Conservation (phyloP, 139 green algal species). For the Coelastrella sp. region DNA sequence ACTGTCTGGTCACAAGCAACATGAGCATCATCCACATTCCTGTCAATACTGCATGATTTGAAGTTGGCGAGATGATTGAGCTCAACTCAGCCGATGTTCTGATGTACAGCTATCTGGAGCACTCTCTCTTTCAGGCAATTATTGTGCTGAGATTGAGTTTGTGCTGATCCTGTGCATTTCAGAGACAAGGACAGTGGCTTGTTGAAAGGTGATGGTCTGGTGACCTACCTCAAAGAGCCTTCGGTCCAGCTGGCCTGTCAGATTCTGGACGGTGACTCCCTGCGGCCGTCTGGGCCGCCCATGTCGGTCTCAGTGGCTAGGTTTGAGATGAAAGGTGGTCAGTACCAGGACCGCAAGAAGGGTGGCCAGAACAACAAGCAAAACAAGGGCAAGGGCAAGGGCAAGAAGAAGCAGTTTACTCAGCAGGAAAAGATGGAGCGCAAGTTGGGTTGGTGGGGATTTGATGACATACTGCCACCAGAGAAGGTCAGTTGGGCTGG, state of each 20-base stretch:
- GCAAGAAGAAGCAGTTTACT: conserved; percentile 57
- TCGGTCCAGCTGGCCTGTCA: conserved; percentile 84
- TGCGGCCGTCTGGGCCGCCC: conserved; percentile 57
- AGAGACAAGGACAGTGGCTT: conserved; percentile 73
- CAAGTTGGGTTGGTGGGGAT: conserved; percentile 88
- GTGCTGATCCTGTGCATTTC: background rate
- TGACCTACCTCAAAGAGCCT: conserved; percentile 90
- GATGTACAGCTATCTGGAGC: background rate
- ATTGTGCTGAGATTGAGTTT: background rate
- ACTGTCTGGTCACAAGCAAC: too few relatives aligned
- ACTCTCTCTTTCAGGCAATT: background rate
- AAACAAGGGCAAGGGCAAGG: background rate
- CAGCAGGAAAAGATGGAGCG: conserved; percentile 71
- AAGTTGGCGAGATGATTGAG: background rate
- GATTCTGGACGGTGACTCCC: conserved; percentile 78
- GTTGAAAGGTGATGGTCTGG: conserved; percentile 91
- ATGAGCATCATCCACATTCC: too few relatives aligned
- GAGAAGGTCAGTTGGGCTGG: conserved; percentile 60
- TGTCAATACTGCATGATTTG: background rate
- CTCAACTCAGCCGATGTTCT: background rate
- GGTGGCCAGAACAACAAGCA: conserved; percentile 26
- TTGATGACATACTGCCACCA: conserved; percentile 88
- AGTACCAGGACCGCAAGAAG: conserved; percentile 65
- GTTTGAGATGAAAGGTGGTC: conserved; percentile 88
- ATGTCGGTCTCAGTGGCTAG: conserved; percentile 72